Percentiles rank a stretch among this genome's conserved stretches.
phyloP scores from a whole-genome alignment of 2,329 filamentous ascomycete species.

The Paraconiothyrium brasiliense region DNA sequence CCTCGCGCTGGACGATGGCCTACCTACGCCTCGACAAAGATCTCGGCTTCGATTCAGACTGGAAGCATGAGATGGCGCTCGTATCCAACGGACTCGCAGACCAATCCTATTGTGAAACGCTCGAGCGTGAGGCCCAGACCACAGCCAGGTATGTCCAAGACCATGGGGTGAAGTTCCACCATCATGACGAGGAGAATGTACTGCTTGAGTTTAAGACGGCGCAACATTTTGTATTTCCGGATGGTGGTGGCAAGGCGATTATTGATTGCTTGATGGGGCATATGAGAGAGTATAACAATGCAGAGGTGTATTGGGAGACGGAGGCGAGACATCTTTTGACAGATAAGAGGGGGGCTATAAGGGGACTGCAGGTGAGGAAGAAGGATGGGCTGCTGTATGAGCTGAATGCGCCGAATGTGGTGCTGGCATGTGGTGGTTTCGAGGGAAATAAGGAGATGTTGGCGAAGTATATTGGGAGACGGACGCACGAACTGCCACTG shows the following conservation, averaged over 20 bases:
- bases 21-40: conserved; percentile 54
- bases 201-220: conserved; percentile 53
- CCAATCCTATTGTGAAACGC: conserved; percentile 52
- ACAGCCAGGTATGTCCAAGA: conserved; percentile 51
- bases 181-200: conserved; percentile 53
- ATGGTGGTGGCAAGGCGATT: conserved; percentile 52
- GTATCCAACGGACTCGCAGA: conserved; percentile 53
- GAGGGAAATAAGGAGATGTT: conserved; percentile 55
- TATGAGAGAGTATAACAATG: conserved; percentile 45
- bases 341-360: conserved; percentile 44
- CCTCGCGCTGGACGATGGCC: conserved; percentile 54
- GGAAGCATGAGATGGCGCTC: conserved; percentile 47
- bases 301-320: conserved; percentile 50
- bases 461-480: conserved; percentile 51
- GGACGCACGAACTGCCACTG: conserved; percentile 51
- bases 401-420: conserved; percentile 47
- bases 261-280: conserved; percentile 51
- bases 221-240: conserved; percentile 52
- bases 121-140: conserved; percentile 49
- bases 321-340: conserved; percentile 50
- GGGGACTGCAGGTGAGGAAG: conserved; percentile 52
- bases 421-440: conserved; percentile 54
- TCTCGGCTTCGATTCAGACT: conserved; percentile 46
- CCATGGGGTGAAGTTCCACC: conserved; percentile 46
- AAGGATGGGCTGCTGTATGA: conserved; percentile 48